These are phyloP conservation scores for Fraxinus sp. DNA, from an alignment of 305 asterid genomes.

Conservation along the genomic window DNA sequence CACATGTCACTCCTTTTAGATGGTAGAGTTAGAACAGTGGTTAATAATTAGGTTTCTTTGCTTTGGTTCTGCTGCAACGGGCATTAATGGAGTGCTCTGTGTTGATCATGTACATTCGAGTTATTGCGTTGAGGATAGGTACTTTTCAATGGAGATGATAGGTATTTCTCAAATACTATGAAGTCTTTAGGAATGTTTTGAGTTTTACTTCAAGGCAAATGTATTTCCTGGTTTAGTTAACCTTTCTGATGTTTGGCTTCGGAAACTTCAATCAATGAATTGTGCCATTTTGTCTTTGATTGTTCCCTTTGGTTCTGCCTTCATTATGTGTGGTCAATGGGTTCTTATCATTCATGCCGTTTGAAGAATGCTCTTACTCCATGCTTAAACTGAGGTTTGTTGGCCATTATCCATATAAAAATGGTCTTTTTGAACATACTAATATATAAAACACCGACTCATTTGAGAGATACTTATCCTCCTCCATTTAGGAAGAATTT, in stretches of 20 bases:
- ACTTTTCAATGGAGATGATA: conserved; percentile 36
- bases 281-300: conserved; percentile 18
- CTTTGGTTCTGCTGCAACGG: conserved; percentile 33
- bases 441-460: too few relatives aligned
- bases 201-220: conserved; percentile 26
- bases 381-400: neutral
- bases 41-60: conserved; percentile 50
- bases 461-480: neutral
- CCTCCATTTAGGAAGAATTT: too few relatives aligned
- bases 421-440: too few relatives aligned
- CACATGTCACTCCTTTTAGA: conserved; percentile 12
- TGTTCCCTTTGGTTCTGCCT: neutral
- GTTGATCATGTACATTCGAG: conserved; percentile 56
- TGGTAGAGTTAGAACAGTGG: conserved; percentile 37
- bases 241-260: conserved; percentile 29
- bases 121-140: conserved; percentile 30
- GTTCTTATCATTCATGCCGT: neutral
- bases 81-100: conserved; percentile 39
- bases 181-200: conserved; percentile 35
- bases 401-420: neutral
- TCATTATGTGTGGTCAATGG: neutral
- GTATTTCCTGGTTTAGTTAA: conserved; percentile 27
- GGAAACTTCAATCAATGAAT: conserved; percentile 25
- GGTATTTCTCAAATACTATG: conserved; percentile 42
- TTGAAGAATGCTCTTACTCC: neutral